phyloP scores from a whole-genome alignment of 129 eudicot species.

The Lactuca saligna region DNA sequence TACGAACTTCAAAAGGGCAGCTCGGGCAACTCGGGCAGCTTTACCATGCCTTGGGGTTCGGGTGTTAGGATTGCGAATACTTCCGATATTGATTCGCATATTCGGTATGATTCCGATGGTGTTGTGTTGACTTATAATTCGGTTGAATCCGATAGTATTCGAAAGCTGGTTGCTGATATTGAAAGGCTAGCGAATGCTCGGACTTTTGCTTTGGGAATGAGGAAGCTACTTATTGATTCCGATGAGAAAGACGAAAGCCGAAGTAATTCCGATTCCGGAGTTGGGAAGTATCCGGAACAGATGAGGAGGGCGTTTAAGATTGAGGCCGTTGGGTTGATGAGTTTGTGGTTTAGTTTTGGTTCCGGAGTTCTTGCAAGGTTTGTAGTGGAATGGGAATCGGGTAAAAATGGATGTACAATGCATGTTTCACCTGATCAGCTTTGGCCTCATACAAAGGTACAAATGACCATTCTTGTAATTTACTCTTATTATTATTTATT shows the following conservation, averaged over 20 bases:
- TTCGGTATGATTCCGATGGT: constrained; percentile 89
- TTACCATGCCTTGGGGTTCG: constrained; percentile 73
- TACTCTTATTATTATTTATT: no score
- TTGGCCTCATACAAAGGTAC: constrained; percentile 99
- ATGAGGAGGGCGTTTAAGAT: constrained; percentile 83
- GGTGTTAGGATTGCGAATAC: constrained; percentile 86
- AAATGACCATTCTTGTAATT: no score
- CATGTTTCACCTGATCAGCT: constrained; percentile 99
- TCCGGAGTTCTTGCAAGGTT: constrained; percentile 88
- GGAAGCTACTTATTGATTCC: constrained; percentile 67
- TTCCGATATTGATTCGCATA: constrained; percentile 90
- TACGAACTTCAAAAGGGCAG: constrained; percentile 96
- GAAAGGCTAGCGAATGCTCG: constrained; percentile 89
- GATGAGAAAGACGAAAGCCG: constrained; percentile 75
- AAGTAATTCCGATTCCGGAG: constrained; percentile 41
- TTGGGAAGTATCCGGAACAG: constrained; percentile 62
- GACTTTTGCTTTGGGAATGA: constrained; percentile 94
- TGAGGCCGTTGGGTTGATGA: constrained; percentile 95
- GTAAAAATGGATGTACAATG: constrained; percentile 95
- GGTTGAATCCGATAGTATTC: constrained; percentile 87
- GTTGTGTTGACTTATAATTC: constrained; percentile 86
- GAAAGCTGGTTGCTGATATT: constrained; percentile 87
- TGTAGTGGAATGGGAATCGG: constrained; percentile 99
- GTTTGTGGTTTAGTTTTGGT: constrained; percentile 99
- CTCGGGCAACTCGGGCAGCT: constrained; percentile 44